These are phyloP conservation scores for Globisporangium cystogenes DNA, from an alignment of 352 stramenopile species.

Conservation along the genomic window DNA sequence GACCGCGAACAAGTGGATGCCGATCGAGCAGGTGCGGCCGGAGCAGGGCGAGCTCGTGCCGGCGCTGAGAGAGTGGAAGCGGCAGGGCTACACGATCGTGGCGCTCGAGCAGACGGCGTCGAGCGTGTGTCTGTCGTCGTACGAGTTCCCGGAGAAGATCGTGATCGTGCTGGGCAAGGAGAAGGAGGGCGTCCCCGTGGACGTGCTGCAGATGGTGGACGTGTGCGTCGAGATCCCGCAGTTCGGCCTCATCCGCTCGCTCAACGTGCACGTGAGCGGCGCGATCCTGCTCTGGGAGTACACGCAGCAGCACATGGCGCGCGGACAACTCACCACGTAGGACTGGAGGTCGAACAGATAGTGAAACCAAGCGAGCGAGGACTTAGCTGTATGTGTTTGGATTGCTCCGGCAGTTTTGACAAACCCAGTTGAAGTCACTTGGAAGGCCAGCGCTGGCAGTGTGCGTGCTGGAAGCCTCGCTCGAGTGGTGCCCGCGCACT, in stretches of 20 bases:
- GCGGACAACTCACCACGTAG: background rate
- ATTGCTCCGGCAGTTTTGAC: too few species aligned
- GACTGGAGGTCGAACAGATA: background rate
- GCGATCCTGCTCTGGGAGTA: constrained; percentile 96
- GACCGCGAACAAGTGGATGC: constrained; percentile 94
- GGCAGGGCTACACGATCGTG: constrained; percentile 89
- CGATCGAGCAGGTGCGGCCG: constrained; percentile 86
- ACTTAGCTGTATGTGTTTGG: too few species aligned
- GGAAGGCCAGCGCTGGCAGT: too few species aligned
- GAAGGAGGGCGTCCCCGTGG: constrained; percentile 95
- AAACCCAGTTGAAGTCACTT: too few species aligned
- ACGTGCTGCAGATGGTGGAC: constrained; percentile 94
- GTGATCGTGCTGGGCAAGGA: constrained; percentile 96
- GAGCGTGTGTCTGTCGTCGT: constrained; percentile 80
- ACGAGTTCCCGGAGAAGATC: constrained; percentile 85
- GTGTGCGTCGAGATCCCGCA: constrained; percentile 97
- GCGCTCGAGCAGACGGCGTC: constrained; percentile 93
- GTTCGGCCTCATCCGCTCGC: constrained; percentile 93
- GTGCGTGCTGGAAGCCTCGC: too few species aligned
- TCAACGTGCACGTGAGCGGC: constrained; percentile 97
- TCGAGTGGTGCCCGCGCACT: too few species aligned
- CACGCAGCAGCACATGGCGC: constrained; percentile 84
- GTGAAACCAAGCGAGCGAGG: background rate
- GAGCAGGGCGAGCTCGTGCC: constrained; percentile 27
- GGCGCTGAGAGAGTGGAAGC: constrained; percentile 61